Percentiles rank a stretch among this genome's conserved stretches.
Conservation (phyloP, 441 rosid species). For the Populus tomentosa region DNA sequence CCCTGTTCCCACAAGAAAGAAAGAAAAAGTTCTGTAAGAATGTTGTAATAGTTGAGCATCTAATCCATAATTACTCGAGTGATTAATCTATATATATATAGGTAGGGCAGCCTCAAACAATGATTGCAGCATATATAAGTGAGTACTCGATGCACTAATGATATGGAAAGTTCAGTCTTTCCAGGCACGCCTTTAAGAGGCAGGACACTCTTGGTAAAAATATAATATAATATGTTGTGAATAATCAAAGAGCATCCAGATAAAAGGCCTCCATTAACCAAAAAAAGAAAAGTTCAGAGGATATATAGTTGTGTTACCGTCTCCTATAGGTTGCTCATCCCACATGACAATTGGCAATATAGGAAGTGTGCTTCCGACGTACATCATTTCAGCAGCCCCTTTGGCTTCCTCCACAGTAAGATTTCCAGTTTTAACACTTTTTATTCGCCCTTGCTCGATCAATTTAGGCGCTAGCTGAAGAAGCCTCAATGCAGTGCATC, state of each 20-base stretch:
- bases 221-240: too few species aligned
- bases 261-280: too few species aligned
- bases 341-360: slow-evolving; percentile 52
- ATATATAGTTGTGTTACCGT: slow-evolving; percentile 33
- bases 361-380: slow-evolving; percentile 65
- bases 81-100: too few species aligned
- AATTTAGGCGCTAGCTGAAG: slow-evolving; percentile 52
- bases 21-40: neutral
- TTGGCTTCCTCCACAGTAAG: slow-evolving; percentile 48
- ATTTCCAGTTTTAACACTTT: slow-evolving; percentile 33
- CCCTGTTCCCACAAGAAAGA: slow-evolving; percentile 31
- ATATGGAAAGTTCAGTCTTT: too few species aligned
- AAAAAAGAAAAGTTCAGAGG: neutral
- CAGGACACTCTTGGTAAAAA: too few species aligned
- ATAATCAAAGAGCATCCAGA: too few species aligned
- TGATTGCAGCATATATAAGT: too few species aligned
- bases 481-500: slow-evolving; percentile 66
- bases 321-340: slow-evolving; percentile 61
- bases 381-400: slow-evolving; percentile 57
- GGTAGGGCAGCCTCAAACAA: too few species aligned
- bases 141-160: too few species aligned
- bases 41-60: neutral
- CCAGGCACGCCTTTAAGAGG: too few species aligned
- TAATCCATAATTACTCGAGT: neutral
- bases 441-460: slow-evolving; percentile 48